Conservation (phyloP, 78 protist genomes). For the Chrysochromulina tobinii region DNA sequence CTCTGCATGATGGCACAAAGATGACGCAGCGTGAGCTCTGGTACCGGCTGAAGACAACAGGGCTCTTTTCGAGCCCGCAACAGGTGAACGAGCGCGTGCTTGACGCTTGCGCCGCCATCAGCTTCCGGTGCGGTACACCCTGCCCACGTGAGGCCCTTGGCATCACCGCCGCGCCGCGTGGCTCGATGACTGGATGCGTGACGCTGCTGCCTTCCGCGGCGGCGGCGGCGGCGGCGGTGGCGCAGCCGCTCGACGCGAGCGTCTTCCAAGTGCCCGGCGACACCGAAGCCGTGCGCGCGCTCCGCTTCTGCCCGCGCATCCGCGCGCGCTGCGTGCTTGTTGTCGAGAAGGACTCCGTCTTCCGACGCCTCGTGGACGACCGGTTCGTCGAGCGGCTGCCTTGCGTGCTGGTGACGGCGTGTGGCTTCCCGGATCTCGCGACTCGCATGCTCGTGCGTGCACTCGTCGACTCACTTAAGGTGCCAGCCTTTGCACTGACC, state of each 20-base stretch:
- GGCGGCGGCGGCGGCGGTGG: not conserved
- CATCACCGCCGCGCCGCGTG: not conserved
- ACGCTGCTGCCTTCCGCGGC: not conserved
- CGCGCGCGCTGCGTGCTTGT: constrained; percentile 32
- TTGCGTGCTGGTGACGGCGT: constrained; percentile 33
- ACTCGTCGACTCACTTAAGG: not conserved
- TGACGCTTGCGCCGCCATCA: not conserved
- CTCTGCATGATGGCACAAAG: not conserved
- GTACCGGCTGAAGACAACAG: not conserved
- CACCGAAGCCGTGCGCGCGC: not conserved
- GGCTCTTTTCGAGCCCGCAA: not conserved
- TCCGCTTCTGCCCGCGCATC: not conserved
- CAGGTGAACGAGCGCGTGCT: not conserved
- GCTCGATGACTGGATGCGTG: not conserved
- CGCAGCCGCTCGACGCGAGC: not conserved
- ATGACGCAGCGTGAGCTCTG: not conserved
- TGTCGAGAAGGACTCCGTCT: constrained; percentile 44
- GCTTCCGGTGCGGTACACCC: not conserved
- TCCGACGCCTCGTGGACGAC: constrained; percentile 6
- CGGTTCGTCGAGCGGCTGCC: not conserved
- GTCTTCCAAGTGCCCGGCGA: not conserved
- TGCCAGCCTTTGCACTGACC: not conserved
- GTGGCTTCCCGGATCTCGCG: constrained; percentile 32
- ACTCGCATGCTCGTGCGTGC: not conserved
- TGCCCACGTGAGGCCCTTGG: constrained; percentile 26